These are phyloP conservation scores for Hypoxylon intermedium DNA, from an alignment of 495 filamentous ascomycete species.

Conservation along the genomic window DNA sequence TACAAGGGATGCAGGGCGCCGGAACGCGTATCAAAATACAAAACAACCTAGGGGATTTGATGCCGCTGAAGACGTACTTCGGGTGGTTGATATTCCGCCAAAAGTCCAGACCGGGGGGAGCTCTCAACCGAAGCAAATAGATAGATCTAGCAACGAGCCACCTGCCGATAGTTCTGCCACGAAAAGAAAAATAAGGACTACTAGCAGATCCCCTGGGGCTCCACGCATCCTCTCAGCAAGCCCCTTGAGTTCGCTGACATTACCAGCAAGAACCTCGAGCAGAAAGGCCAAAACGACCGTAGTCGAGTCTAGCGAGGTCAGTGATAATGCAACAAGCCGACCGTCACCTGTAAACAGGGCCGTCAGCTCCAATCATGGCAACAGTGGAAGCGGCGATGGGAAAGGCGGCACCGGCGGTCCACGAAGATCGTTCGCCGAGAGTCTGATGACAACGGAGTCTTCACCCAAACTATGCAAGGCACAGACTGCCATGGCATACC, in stretches of 20 bases:
- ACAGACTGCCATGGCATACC: slow-evolving; percentile 35
- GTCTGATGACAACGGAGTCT: slow-evolving; percentile 34
- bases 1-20: background rate
- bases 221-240: slow-evolving; percentile 9
- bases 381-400: slow-evolving; percentile 1
- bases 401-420: background rate
- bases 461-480: slow-evolving; percentile 36
- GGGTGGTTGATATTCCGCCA: slow-evolving; percentile 6
- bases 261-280: slow-evolving; percentile 39
- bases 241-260: slow-evolving; percentile 1
- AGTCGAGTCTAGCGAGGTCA: background rate
- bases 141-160: background rate
- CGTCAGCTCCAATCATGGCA: slow-evolving; percentile 6
- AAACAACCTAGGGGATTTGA: background rate
- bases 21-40: background rate
- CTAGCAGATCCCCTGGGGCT: background rate
- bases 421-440: slow-evolving; percentile 38
- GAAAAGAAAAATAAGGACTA: background rate
- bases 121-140: slow-evolving; percentile 3
- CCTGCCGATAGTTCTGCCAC: background rate
- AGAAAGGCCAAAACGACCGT: slow-evolving; percentile 10
- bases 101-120: background rate
- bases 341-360: slow-evolving; percentile 3
- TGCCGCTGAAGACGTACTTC: background rate
- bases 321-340: background rate